Evolutionary conservation across 176 grass and related monocot species (phyloP).

Genomic region (Phragmites australis): DNA sequence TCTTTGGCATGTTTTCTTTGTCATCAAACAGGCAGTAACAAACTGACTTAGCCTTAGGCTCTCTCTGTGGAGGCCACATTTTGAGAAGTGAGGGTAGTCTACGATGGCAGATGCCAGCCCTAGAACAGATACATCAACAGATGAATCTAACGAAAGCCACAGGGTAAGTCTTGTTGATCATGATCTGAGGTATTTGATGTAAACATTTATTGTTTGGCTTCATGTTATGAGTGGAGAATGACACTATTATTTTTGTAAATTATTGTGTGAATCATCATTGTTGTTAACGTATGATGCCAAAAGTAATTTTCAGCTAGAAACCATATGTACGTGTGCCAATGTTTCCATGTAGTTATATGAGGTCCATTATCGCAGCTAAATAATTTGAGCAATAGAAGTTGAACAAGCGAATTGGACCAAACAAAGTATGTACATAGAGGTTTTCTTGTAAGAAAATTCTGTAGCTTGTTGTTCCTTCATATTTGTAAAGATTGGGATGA

Average conservation of each 20-base stretch:
- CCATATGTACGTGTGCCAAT: background rate
- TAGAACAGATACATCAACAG: conserved; percentile 90
- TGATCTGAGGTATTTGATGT: background rate
- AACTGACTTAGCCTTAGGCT: background rate
- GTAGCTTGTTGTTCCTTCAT: background rate
- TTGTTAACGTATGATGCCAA: conserved; percentile 10
- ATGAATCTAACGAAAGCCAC: conserved; percentile 79
- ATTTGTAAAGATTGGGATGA: conserved; percentile 6
- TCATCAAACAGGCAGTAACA: conserved; percentile 25
- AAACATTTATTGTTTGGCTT: conserved; percentile 21
- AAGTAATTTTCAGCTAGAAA: conserved; percentile 17
- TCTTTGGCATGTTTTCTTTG: conserved; percentile 23
- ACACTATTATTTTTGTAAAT: background rate
- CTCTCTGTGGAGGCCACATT: conserved; percentile 10
- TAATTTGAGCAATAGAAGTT: conserved; percentile 7
- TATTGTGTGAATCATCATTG: conserved; percentile 12
- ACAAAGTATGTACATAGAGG: background rate
- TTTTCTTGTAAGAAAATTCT: conserved; percentile 32
- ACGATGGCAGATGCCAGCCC: conserved; percentile 93
- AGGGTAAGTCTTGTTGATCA: conserved; percentile 38
- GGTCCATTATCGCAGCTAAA: conserved; percentile 7
- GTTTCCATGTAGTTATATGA: conserved; percentile 24
- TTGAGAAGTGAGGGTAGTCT: conserved; percentile 38
- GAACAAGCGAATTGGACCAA: background rate
- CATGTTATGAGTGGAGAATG: conserved; percentile 21